Evolutionary conservation across 2,329 filamentous ascomycete genomes (phyloP), one percentile per base, ranked within the genome.

Genomic region (Botryotinia calthae): DNA sequence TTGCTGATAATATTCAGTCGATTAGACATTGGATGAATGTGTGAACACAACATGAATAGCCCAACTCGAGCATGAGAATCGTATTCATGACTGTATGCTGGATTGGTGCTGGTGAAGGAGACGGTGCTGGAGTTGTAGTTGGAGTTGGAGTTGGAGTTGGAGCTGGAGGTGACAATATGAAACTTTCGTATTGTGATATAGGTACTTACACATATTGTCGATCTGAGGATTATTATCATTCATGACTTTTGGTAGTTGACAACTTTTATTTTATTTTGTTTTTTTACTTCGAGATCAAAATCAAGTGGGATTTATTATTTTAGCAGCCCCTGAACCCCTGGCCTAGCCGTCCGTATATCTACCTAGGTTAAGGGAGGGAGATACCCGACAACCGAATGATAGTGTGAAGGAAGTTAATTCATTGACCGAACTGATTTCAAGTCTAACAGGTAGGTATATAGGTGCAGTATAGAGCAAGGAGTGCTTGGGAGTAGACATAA

Each of bases 361-460:
- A 54, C 46, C 64, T 66, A 54, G 46, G 64, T 54, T 54, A 37
- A 20, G n/a, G 14, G 22, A n/a, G 48, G 44, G 64, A 28, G 25
- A 66, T 66, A 66, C 46, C 64, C 64, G 64, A 66, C 31, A 54
- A 22, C 31, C 46, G 40, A 64, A 31, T 18, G 40, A 46, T 46
- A 4, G 16, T 64, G 40, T n/a, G n/a, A 63, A 63, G 12, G 25
- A 54, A n/a, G 48, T 54, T n/a, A n/a, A 20, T 42, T 9, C 10
- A 16, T 58, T 34, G 4, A 6, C 44, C 4, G 1, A 20, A 5
- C 7, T 18, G 28, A 6, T 18, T 20, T 18, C 37, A 1, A 42
- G 61, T 63, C 37, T 44, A 63, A 40, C 51, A 4, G 14, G 12
- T 28, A 18, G n/a, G 12, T 28, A 9, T n/a, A 6, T 9, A 9